Percentiles rank a stretch among this genome's conserved stretches.
Evolutionary conservation across 192 early-diverging fungal species (phyloP).

Genomic region (Glomus cerebriforme): DNA sequence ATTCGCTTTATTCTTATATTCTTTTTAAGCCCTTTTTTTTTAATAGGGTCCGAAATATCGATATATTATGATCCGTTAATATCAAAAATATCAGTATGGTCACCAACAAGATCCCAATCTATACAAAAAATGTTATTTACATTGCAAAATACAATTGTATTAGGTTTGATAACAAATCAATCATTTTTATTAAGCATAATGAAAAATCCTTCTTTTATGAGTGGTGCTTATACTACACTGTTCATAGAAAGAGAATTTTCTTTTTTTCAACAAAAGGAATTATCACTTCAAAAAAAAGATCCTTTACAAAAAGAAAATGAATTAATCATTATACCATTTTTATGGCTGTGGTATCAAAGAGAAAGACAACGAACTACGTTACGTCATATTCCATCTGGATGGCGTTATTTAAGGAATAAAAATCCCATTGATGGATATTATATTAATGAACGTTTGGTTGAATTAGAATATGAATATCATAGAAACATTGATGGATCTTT

Average conservation of each 20-base stretch:
- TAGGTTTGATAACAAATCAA: constrained; percentile 63
- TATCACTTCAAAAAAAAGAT: constrained; percentile 29
- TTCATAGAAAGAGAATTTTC: background rate
- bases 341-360: constrained; percentile 55
- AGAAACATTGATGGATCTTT: constrained; percentile 34
- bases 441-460: constrained; percentile 39
- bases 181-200: constrained; percentile 55
- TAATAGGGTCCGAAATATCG: constrained; percentile 84
- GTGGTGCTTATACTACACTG: constrained; percentile 41
- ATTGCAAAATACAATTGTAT: constrained; percentile 54
- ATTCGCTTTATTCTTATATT: constrained; percentile 31
- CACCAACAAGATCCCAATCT: constrained; percentile 67
- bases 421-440: constrained; percentile 42
- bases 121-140: constrained; percentile 78
- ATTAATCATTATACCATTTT: constrained; percentile 45
- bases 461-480: constrained; percentile 49
- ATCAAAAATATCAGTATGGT: constrained; percentile 88
- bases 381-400: constrained; percentile 46
- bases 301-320: constrained; percentile 49
- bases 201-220: constrained; percentile 81
- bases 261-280: background rate
- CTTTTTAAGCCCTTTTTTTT: too few relatives aligned
- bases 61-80: constrained; percentile 97
- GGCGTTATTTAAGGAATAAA: constrained; percentile 54
- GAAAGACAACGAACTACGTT: constrained; percentile 46